A percentile compares a stretch with the other conserved stretches of the same genome.
Evolutionary conservation across 2,329 filamentous ascomycete species (phyloP).

Genomic region (Aspergillus cejpii): DNA sequence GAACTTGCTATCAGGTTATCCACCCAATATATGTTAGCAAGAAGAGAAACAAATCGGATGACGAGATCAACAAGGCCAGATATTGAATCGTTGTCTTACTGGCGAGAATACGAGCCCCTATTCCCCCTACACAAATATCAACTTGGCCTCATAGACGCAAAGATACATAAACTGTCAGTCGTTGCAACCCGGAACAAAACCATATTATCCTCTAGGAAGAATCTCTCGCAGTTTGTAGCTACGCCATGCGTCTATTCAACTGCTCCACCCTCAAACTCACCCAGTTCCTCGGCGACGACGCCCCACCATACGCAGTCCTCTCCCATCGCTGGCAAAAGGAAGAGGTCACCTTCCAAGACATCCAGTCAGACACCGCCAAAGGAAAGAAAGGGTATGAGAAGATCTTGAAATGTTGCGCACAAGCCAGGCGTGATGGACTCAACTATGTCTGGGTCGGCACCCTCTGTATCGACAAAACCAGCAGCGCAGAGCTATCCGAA

Average conservation of each 20-base stretch:
- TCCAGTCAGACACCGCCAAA: not conserved
- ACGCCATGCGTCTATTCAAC: not conserved
- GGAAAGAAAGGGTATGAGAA: conserved; percentile 7
- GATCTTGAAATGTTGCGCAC: conserved; percentile 4
- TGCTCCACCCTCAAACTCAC: not conserved
- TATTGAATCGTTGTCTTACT: no score
- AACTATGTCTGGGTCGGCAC: conserved; percentile 20
- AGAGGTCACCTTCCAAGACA: conserved; percentile 20
- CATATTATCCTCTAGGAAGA: no score
- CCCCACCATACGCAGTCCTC: conserved; percentile 21
- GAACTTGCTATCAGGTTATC: not conserved
- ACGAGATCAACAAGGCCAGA: no score
- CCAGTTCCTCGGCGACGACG: not conserved
- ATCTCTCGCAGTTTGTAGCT: no score
- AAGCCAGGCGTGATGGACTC: not conserved
- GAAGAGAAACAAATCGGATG: no score
- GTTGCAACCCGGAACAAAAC: no score
- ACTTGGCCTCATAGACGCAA: no score
- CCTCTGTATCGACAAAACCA: conserved; percentile 21
- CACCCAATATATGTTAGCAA: no score
- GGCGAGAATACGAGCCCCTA: no score
- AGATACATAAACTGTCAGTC: no score
- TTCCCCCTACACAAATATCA: no score
- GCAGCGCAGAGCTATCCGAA: conserved; percentile 17
- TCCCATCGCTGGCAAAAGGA: conserved; percentile 21